Percentiles rank a stretch among this genome's conserved stretches.
Conservation (phyloP, 83 land plant species). For the Picea mariana region DNA sequence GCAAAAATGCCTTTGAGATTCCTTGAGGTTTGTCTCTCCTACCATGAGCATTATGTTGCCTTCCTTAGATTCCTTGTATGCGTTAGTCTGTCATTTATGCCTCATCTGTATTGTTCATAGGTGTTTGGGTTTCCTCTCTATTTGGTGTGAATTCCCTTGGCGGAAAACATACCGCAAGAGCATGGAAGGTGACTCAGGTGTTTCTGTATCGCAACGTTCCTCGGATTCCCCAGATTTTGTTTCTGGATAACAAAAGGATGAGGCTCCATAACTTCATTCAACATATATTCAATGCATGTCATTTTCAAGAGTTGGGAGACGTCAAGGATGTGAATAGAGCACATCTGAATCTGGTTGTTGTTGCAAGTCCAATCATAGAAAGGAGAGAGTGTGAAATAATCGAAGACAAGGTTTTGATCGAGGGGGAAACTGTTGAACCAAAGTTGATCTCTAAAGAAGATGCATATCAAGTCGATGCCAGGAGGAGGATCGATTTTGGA, state of each 20-base stretch:
- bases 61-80: no score
- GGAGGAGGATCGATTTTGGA: conserved; percentile 32
- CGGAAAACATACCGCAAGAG: no score
- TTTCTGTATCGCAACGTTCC: no score
- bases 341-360: conserved; percentile 83
- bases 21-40: no score
- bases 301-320: conserved; percentile 86
- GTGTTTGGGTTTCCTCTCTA: no score
- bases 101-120: no score
- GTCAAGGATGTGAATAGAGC: conserved; percentile 88
- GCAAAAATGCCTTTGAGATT: no score
- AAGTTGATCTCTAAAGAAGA: conserved; percentile 94
- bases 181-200: no score
- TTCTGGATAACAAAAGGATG: conserved; percentile 70
- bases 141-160: no score
- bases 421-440: conserved; percentile 91
- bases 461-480: conserved; percentile 94
- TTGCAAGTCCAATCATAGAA: conserved; percentile 87
- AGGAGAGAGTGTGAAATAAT: conserved; percentile 95
- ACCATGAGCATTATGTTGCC: no score
- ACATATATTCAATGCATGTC: conserved; percentile 80
- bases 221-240: no score
- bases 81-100: no score
- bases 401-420: conserved; percentile 84
- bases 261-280: conserved; percentile 91